These are phyloP conservation scores for slime mould (Dictyostelium discoideum) DNA, from an alignment of 78 protist species.

Conservation along the genomic window DNA sequence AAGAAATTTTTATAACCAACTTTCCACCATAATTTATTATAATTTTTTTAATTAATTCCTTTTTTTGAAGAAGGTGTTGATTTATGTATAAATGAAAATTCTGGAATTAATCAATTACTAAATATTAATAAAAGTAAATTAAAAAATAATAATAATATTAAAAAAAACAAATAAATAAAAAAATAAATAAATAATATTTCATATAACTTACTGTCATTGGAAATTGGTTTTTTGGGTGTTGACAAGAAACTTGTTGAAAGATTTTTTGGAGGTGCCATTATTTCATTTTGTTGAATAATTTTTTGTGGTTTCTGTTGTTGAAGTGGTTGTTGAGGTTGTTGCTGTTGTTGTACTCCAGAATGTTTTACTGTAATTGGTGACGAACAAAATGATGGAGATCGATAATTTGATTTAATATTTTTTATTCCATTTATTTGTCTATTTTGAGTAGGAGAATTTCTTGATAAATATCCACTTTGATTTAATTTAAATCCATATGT, in stretches of 20 bases:
- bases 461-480: not conserved
- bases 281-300: not conserved
- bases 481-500: not conserved
- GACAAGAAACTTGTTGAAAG: not conserved
- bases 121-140: too few relatives aligned
- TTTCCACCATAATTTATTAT: not conserved
- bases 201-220: not conserved
- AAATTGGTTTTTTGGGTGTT: not conserved
- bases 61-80: not conserved
- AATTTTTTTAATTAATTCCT: not conserved
- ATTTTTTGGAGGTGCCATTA: not conserved
- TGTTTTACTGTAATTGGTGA: not conserved
- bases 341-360: not conserved
- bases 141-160: too few relatives aligned
- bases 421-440: not conserved
- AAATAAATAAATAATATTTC: not conserved
- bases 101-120: not conserved
- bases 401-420: not conserved
- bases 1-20: not conserved
- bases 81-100: not conserved
- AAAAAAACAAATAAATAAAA: not conserved
- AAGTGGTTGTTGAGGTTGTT: not conserved
- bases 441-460: not conserved
- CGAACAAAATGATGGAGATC: constrained; percentile 21
- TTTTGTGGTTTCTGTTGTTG: not conserved